These are phyloP conservation scores for Phytophthora tentaculata DNA, from an alignment of 352 stramenopile genomes.

Conservation along the genomic window DNA sequence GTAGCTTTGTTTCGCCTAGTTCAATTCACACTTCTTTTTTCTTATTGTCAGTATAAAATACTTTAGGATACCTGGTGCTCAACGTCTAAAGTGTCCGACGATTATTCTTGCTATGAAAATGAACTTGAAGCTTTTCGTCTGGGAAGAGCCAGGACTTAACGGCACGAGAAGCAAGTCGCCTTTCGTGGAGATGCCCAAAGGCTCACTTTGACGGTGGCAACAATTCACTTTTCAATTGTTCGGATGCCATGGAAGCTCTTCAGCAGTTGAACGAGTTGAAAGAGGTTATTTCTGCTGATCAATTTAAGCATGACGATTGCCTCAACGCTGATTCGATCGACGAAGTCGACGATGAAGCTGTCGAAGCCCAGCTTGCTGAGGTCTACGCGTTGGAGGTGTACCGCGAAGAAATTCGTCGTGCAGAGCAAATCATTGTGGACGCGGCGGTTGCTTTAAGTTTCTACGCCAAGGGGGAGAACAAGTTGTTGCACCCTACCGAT, in stretches of 20 bases:
- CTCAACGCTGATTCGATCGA: conserved; percentile 23
- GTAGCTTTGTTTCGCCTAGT: no score
- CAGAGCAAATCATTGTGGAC: conserved; percentile 46
- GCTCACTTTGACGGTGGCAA: background rate
- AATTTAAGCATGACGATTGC: conserved; percentile 23
- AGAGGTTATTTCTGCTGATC: conserved; percentile 17
- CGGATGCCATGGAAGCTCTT: conserved; percentile 34
- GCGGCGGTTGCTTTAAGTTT: conserved; percentile 54
- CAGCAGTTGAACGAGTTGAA: conserved; percentile 16
- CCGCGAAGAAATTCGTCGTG: conserved; percentile 42
- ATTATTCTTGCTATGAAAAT: no score
- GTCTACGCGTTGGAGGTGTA: conserved; percentile 48
- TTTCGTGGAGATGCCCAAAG: conserved; percentile 3
- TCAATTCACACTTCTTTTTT: no score
- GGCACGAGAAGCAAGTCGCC: background rate
- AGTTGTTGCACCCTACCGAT: conserved; percentile 31
- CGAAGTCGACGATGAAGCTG: conserved; percentile 25
- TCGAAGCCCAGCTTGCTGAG: conserved; percentile 29
- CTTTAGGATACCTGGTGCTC: no score
- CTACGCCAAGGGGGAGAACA: conserved; percentile 44
- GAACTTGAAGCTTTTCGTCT: no score
- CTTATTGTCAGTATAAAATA: no score
- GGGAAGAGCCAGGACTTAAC: conserved; percentile 11
- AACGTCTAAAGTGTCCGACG: no score
- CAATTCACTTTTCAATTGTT: background rate